phyloP scores from a whole-genome alignment of 352 stramenopile genomes.

The Pythium plurisporium region DNA sequence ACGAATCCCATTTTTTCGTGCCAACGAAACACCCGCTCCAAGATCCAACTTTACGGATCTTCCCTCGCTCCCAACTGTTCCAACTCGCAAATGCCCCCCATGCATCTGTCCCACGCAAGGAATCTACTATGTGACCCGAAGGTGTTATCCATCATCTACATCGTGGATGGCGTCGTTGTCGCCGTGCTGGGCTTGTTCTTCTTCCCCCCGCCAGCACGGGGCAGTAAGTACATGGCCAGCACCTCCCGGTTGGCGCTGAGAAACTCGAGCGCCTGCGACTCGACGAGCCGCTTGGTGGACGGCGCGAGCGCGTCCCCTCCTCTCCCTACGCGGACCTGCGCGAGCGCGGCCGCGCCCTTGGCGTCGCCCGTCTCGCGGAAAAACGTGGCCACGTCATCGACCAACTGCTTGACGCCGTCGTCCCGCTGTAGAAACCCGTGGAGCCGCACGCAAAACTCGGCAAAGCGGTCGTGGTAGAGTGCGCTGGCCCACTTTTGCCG shows the following conservation, averaged over 20 bases:
- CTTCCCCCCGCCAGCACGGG: slow-evolving; percentile 24
- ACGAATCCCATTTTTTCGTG: no score
- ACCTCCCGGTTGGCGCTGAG: slow-evolving; percentile 70
- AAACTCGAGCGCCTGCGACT: slow-evolving; percentile 76
- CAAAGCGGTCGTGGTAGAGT: slow-evolving; percentile 78
- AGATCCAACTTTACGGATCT: no score
- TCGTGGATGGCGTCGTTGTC: no score
- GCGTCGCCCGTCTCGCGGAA: slow-evolving; percentile 59
- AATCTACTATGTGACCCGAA: no score
- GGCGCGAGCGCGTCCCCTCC: slow-evolving; percentile 52
- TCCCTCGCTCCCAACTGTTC: no score
- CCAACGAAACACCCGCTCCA: no score
- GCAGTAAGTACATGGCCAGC: slow-evolving; percentile 78
- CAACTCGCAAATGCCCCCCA: no score
- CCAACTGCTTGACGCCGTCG: slow-evolving; percentile 57
- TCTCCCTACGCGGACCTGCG: slow-evolving; percentile 59
- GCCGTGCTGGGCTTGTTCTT: slow-evolving; percentile 14
- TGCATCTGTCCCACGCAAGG: no score
- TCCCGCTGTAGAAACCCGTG: slow-evolving; percentile 59
- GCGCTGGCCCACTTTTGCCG: slow-evolving; percentile 65
- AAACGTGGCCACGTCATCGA: slow-evolving; percentile 57
- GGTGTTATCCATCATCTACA: no score
- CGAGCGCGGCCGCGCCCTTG: slow-evolving; percentile 55
- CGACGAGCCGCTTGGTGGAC: slow-evolving; percentile 70
- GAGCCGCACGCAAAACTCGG: slow-evolving; percentile 60